A percentile compares a stretch with the other conserved stretches of the same genome.
Evolutionary conservation across 2,329 filamentous ascomycete genomes (phyloP).

Genomic region (Thelonectria discophora): DNA sequence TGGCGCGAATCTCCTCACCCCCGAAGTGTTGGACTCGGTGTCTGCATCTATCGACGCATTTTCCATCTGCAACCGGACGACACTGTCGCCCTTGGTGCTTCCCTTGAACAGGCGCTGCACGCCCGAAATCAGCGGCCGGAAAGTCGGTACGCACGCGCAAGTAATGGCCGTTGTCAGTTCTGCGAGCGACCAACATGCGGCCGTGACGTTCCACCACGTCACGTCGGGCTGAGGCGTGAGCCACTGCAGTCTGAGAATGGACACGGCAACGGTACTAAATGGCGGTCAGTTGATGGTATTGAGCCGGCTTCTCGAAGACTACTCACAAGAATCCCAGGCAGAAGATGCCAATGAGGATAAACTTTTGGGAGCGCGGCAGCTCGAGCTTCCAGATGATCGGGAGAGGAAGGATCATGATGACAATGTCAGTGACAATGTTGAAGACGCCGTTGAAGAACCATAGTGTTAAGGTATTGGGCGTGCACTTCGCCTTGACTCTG

Average conservation of each 20-base stretch:
- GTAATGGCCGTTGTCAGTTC: slow-evolving; percentile 27
- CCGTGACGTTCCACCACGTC: slow-evolving; percentile 26
- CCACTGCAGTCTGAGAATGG: slow-evolving; percentile 30
- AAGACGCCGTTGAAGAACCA: slow-evolving; percentile 17
- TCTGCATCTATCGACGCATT: neutral
- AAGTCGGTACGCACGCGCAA: slow-evolving; percentile 32
- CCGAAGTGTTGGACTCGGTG: neutral
- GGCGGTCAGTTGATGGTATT: accelerated
- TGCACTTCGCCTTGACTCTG: slow-evolving; percentile 7
- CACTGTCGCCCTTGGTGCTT: neutral
- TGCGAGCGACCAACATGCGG: slow-evolving; percentile 28
- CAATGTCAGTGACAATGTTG: slow-evolving; percentile 30
- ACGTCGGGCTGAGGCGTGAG: neutral
- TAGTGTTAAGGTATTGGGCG: neutral
- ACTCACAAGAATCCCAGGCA: slow-evolving; percentile 31
- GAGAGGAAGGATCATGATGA: slow-evolving; percentile 23
- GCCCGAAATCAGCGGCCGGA: slow-evolving; percentile 18
- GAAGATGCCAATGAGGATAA: slow-evolving; percentile 22
- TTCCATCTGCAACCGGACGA: neutral
- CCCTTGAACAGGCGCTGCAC: neutral
- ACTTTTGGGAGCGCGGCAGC: slow-evolving; percentile 26
- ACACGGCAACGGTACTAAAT: slow-evolving; percentile 21
- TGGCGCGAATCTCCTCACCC: no score
- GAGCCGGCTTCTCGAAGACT: accelerated
- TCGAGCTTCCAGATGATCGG: slow-evolving; percentile 28